Conservation (phyloP, 2,329 filamentous ascomycete genomes). For the Leptoxyphium fumago region DNA sequence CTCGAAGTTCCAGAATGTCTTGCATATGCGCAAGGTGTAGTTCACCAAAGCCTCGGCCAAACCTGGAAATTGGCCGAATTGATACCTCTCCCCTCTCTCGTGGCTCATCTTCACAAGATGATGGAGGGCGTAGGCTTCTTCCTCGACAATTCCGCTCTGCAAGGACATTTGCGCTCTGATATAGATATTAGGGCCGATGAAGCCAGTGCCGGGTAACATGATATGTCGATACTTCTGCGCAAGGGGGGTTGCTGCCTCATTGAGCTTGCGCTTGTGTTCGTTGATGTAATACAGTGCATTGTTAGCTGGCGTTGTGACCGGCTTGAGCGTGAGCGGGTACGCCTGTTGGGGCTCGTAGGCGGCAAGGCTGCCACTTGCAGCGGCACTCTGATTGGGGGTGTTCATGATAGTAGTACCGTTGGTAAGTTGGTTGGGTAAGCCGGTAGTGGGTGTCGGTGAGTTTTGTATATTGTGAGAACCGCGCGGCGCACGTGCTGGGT, state of each 20-base stretch:
- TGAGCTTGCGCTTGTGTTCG: slow-evolving; percentile 34
- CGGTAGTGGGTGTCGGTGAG: slow-evolving; percentile 29
- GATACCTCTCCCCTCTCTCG: slow-evolving; percentile 88
- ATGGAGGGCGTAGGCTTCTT: slow-evolving; percentile 85
- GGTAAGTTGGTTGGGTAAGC: slow-evolving; percentile 35
- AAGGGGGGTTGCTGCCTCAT: slow-evolving; percentile 25
- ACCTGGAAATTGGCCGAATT: slow-evolving; percentile 80
- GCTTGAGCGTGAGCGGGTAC: slow-evolving; percentile 52
- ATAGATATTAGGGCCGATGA: slow-evolving; percentile 71
- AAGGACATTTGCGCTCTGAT: slow-evolving; percentile 73
- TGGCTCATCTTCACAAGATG: slow-evolving; percentile 92
- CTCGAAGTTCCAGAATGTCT: slow-evolving; percentile 64
- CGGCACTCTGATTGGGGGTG: slow-evolving; percentile 9
- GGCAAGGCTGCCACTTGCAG: slow-evolving; percentile 39
- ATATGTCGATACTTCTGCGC: slow-evolving; percentile 34
- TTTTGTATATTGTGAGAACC: slow-evolving; percentile 23
- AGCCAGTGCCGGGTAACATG: slow-evolving; percentile 51
- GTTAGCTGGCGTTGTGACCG: slow-evolving; percentile 61
- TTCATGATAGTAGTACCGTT: slow-evolving; percentile 4
- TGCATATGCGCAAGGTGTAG: slow-evolving; percentile 65
- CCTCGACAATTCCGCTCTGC: slow-evolving; percentile 60
- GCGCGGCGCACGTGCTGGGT: slow-evolving; percentile 47
- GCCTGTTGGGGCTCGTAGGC: slow-evolving; percentile 54
- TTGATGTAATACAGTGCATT: slow-evolving; percentile 53
- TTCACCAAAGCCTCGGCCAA: slow-evolving; percentile 78